phyloP scores from a whole-genome alignment of 2,329 filamentous ascomycete genomes.

The Xylaria sp. region DNA sequence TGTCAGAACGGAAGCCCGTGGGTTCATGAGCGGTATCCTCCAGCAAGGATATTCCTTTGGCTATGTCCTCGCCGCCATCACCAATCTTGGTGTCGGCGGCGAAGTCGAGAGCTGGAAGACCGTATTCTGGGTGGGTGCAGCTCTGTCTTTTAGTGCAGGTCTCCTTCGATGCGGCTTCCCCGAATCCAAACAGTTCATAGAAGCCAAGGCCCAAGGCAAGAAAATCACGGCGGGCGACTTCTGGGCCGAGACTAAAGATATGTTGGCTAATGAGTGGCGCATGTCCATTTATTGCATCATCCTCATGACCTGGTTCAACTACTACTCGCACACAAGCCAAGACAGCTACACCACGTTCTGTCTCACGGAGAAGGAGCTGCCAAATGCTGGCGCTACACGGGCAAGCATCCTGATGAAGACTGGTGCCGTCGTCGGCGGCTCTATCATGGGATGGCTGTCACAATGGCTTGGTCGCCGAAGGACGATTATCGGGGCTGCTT shows the following conservation, averaged over 20 bases:
- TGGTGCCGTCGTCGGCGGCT: conserved; percentile 79
- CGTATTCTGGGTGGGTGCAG: conserved; percentile 78
- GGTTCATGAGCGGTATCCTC: conserved; percentile 83
- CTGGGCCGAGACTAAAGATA: conserved; percentile 74
- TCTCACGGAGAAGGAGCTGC: conserved; percentile 76
- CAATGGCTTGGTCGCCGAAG: conserved; percentile 80
- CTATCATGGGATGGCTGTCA: conserved; percentile 77
- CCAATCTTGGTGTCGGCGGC: conserved; percentile 78
- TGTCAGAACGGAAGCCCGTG: conserved; percentile 71
- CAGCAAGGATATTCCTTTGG: conserved; percentile 86
- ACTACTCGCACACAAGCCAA: conserved; percentile 82
- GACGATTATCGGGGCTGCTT: conserved; percentile 69
- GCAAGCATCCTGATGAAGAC: conserved; percentile 85
- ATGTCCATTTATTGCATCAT: conserved; percentile 82
- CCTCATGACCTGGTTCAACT: conserved; percentile 82
- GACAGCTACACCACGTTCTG: conserved; percentile 87
- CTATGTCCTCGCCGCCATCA: conserved; percentile 81
- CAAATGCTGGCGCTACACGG: conserved; percentile 72
- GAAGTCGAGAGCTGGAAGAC: conserved; percentile 75
- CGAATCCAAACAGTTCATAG: conserved; percentile 79
- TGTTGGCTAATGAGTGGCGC: conserved; percentile 78
- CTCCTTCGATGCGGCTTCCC: conserved; percentile 75
- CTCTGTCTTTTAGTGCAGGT: conserved; percentile 75
- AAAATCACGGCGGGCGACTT: conserved; percentile 65
- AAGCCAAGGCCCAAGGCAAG: conserved; percentile 71